A percentile compares a stretch with the other conserved stretches of the same genome.
phyloP scores from a whole-genome alignment of 768 basidiomycete genomes.

The Hericium erinaceus region DNA sequence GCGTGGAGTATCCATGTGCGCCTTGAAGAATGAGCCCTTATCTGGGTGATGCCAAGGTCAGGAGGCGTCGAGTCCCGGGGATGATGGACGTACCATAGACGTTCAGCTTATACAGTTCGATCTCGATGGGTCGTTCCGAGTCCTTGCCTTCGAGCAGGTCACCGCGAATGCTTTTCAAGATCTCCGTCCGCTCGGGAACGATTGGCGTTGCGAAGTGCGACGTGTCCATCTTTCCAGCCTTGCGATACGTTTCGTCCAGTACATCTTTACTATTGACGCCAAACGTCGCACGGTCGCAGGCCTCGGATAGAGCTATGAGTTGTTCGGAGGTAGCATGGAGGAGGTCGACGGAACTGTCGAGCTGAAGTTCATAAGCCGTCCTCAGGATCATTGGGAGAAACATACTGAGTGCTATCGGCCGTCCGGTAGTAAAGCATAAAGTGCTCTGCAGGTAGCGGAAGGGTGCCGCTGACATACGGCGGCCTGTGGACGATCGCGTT shows the following conservation, averaged over 20 bases:
- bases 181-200: neutral
- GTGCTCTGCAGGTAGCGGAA: too few relatives aligned
- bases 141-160: conserved; percentile 1
- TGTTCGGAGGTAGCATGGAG: too few relatives aligned
- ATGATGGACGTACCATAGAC: neutral
- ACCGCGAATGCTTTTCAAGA: neutral
- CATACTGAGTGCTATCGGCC: too few relatives aligned
- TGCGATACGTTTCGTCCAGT: conserved; percentile 1
- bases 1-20: conserved; percentile 40
- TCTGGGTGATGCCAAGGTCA: neutral
- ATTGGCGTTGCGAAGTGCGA: neutral
- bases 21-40: conserved; percentile 29
- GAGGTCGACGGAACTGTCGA: too few relatives aligned
- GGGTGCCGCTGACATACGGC: too few relatives aligned
- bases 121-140: neutral
- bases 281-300: neutral
- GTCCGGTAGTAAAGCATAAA: too few relatives aligned
- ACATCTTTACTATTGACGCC: neutral
- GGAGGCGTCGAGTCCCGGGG: neutral
- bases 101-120: conserved; percentile 5
- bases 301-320: neutral
- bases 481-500: too few relatives aligned
- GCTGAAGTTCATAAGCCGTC: too few relatives aligned
- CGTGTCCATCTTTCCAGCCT: conserved; percentile 2
- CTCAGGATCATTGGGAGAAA: too few relatives aligned